These are phyloP conservation scores for Tetrapisispora namnaoensis DNA, from an alignment of 805 yeast genomes.

Conservation along the genomic window DNA sequence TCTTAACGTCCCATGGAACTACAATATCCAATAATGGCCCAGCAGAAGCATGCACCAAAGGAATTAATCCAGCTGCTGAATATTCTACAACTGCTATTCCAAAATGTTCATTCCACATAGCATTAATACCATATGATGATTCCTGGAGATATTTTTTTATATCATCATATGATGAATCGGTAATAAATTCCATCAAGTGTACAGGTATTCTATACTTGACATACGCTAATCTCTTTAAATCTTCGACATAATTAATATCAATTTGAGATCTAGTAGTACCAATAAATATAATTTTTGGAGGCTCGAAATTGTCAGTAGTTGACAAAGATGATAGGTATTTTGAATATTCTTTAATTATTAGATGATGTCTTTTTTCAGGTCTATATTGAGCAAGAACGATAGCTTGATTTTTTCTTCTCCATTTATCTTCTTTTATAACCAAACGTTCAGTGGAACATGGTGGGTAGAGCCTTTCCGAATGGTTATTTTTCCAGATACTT, in stretches of 20 bases:
- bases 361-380: conserved; percentile 82
- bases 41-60: conserved; percentile 88
- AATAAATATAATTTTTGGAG: conserved; percentile 57
- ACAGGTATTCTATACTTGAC: conserved; percentile 34
- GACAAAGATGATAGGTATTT: conserved; percentile 34
- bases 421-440: conserved; percentile 18
- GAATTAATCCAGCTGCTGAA: conserved; percentile 74
- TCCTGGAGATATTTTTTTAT: conserved; percentile 45
- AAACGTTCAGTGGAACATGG: conserved; percentile 72
- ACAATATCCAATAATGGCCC: conserved; percentile 91
- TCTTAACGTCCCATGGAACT: conserved; percentile 37
- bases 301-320: conserved; percentile 2
- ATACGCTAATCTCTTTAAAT: conserved; percentile 36
- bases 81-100: conserved; percentile 97
- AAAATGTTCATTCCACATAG: conserved; percentile 99
- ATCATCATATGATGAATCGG: conserved; percentile 63
- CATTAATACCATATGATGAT: conserved; percentile 73
- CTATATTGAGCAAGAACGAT: conserved; percentile 77
- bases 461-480: conserved; percentile 57
- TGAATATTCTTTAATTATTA: conserved; percentile 57
- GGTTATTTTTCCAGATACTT: conserved; percentile 48
- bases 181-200: conserved; percentile 41
- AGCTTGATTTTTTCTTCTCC: conserved; percentile 30
- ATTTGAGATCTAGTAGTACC: conserved; percentile 72
- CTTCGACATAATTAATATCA: conserved; percentile 52